phyloP scores from a whole-genome alignment of 2,329 filamentous ascomycete genomes.

The Neophaeococcomyces aloes region DNA sequence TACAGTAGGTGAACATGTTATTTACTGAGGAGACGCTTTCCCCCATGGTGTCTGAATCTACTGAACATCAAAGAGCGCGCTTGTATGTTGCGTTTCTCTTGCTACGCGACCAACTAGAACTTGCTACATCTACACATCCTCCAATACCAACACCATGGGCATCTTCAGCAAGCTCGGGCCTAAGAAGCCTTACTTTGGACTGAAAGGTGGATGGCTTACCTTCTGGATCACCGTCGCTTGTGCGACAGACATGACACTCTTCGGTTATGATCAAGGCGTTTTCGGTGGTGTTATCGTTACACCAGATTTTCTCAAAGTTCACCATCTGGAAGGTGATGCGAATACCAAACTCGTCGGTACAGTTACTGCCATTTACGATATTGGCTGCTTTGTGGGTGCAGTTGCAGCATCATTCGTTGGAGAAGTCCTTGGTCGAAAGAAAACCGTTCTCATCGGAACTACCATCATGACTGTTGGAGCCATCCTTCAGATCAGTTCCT shows the following conservation, averaged over 20 bases:
- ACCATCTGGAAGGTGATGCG: constrained; percentile 33
- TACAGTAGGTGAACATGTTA: no score
- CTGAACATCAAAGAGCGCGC: no score
- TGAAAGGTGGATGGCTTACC: constrained; percentile 46
- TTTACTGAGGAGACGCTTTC: no score
- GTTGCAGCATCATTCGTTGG: constrained; percentile 38
- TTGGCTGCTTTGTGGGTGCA: constrained; percentile 51
- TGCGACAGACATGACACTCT: constrained; percentile 40
- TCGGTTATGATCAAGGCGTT: constrained; percentile 42
- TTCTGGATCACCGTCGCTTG: constrained; percentile 45
- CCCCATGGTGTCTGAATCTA: no score
- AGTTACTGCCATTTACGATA: constrained; percentile 48
- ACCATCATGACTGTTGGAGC: constrained; percentile 41
- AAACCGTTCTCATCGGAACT: constrained; percentile 38
- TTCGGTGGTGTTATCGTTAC: constrained; percentile 48
- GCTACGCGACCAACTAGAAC: no score
- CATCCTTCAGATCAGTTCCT: constrained; percentile 39
- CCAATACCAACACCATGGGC: constrained; percentile 8
- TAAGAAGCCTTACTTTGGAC: constrained; percentile 39
- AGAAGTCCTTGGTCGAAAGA: constrained; percentile 40
- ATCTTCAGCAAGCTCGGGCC: constrained; percentile 10
- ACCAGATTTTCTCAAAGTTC: constrained; percentile 40
- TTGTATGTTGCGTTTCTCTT: no score
- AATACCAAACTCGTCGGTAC: constrained; percentile 29
- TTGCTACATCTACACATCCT: neutral